phyloP scores from a whole-genome alignment of 1,284 basidiomycete genomes.

The Ceratobasidium sp. region DNA sequence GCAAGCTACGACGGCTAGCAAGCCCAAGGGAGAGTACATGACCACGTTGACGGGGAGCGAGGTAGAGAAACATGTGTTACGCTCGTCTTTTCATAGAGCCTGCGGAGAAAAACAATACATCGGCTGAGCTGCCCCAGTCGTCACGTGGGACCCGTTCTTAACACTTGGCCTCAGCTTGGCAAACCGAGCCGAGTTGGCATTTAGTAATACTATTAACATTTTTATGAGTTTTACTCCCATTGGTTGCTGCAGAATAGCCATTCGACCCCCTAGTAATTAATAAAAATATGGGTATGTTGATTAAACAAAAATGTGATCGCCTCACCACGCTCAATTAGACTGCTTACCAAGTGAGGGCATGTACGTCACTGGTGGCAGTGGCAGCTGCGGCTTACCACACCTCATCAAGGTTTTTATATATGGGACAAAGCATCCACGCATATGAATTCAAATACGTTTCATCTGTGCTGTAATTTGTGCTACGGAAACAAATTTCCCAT shows the following conservation, averaged over 20 bases:
- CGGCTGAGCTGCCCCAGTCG: neutral
- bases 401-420: too few relatives aligned
- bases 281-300: neutral
- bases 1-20: neutral
- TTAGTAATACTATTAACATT: neutral
- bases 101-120: constrained; percentile 10
- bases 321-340: too few relatives aligned
- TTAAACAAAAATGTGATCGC: too few relatives aligned
- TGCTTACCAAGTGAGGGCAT: too few relatives aligned
- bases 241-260: neutral
- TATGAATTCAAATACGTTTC: too few relatives aligned
- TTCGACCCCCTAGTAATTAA: too few relatives aligned
- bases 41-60: constrained; percentile 2
- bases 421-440: too few relatives aligned
- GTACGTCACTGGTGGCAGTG: too few relatives aligned
- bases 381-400: too few relatives aligned
- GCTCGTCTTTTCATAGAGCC: constrained; percentile 20
- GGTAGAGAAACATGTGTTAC: neutral
- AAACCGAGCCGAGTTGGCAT: neutral
- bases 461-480: too few relatives aligned
- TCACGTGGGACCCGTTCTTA: constrained; percentile 23
- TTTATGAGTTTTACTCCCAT: neutral
- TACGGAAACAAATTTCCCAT: too few relatives aligned
- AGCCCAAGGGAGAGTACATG: neutral
- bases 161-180: constrained; percentile 10